Evolutionary conservation across 2,329 filamentous ascomycete genomes (phyloP).

Genomic region (Fusarium tuaranense): DNA sequence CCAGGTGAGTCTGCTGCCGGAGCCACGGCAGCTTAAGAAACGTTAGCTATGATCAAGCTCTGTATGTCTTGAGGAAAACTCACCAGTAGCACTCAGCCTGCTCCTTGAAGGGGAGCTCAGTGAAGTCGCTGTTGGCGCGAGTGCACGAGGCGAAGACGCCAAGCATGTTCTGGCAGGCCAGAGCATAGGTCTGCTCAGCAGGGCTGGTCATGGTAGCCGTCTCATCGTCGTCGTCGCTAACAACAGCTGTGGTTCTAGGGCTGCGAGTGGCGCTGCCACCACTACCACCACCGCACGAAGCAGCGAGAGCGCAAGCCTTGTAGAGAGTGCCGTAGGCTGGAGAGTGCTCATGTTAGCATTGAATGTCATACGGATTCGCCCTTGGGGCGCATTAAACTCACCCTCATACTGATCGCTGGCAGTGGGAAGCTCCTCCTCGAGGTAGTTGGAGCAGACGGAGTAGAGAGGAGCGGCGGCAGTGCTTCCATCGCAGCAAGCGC

Average conservation of each 20-base stretch:
- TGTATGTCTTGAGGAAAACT: slow-evolving; percentile 3
- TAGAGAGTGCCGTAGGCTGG: slow-evolving; percentile 45
- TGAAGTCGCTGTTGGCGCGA: slow-evolving; percentile 40
- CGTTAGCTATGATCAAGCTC: slow-evolving; percentile 21
- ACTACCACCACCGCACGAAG: slow-evolving; percentile 15
- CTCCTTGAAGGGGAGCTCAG: slow-evolving; percentile 37
- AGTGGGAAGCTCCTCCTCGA: slow-evolving; percentile 38
- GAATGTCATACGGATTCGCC: not conserved
- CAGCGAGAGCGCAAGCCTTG: slow-evolving; percentile 33
- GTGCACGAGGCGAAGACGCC: slow-evolving; percentile 44
- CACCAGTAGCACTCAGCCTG: slow-evolving; percentile 51
- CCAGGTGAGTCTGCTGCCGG: slow-evolving; percentile 37
- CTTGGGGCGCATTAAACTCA: slow-evolving; percentile 19
- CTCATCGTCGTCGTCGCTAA: not conserved
- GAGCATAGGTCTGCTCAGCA: slow-evolving; percentile 34
- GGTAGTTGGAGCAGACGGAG: slow-evolving; percentile 46
- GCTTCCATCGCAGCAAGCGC: slow-evolving; percentile 45
- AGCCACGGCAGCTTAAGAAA: slow-evolving; percentile 39
- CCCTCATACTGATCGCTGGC: slow-evolving; percentile 41
- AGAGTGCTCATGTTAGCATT: slow-evolving; percentile 16
- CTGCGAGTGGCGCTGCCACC: not conserved
- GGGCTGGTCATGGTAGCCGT: slow-evolving; percentile 26
- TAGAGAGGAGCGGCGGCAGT: slow-evolving; percentile 41
- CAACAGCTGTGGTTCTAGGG: slow-evolving; percentile 15
- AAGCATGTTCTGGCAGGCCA: slow-evolving; percentile 45